These are phyloP conservation scores for Chondrostereum purpureum DNA, from an alignment of 1,284 basidiomycete species.

Conservation along the genomic window DNA sequence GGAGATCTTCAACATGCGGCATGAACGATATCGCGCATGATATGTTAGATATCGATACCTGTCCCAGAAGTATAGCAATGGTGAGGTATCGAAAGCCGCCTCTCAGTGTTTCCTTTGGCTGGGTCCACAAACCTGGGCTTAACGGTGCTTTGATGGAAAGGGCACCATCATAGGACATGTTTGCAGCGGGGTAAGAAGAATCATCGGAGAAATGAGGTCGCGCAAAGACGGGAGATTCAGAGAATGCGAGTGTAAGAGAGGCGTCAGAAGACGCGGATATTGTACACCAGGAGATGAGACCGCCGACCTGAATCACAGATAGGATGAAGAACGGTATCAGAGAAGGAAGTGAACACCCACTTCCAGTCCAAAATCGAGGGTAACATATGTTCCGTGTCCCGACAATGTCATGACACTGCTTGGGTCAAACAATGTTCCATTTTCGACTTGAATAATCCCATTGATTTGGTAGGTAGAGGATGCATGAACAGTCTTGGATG, in stretches of 20 bases:
- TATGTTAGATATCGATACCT: slow-evolving; percentile 42
- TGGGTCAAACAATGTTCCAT: slow-evolving; percentile 23
- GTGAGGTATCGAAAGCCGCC: slow-evolving; percentile 56
- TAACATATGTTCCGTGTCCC: slow-evolving; percentile 31
- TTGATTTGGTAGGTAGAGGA: slow-evolving; percentile 25
- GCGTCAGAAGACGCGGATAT: slow-evolving; percentile 21
- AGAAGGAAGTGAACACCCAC: slow-evolving; percentile 17
- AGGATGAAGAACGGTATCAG: neutral
- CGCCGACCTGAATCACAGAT: slow-evolving; percentile 30
- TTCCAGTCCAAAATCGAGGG: slow-evolving; percentile 40
- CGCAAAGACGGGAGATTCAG: slow-evolving; percentile 39
- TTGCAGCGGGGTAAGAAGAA: slow-evolving; percentile 32
- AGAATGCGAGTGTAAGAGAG: slow-evolving; percentile 37
- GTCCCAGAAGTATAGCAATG: slow-evolving; percentile 29
- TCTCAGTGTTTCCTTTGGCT: slow-evolving; percentile 36
- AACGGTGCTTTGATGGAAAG: slow-evolving; percentile 33
- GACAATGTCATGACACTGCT: slow-evolving; percentile 25
- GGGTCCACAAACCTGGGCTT: slow-evolving; percentile 37
- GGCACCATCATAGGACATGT: slow-evolving; percentile 42
- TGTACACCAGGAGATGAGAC: slow-evolving; percentile 36
- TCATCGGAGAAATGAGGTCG: slow-evolving; percentile 37
- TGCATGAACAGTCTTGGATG: slow-evolving; percentile 33
- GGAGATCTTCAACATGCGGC: slow-evolving; percentile 45
- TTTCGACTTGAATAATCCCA: slow-evolving; percentile 24
- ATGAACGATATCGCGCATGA: slow-evolving; percentile 50